A percentile compares a stretch with the other conserved stretches of the same genome.
Evolutionary conservation across 805 yeast genomes (phyloP).

Genomic region (Naumovozyma baii): DNA sequence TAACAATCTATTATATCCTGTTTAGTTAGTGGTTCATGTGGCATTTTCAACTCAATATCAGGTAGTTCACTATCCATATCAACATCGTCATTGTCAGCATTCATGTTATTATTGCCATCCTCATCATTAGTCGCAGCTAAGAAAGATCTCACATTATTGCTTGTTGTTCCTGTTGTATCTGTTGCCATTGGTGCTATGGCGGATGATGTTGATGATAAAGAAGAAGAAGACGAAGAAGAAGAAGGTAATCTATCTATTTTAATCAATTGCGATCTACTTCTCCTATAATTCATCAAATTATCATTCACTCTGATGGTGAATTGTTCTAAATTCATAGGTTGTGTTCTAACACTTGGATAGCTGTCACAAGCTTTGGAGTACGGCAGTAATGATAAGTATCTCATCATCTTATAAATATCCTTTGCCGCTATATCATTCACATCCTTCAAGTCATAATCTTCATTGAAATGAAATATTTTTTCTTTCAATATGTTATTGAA

Average conservation of each 20-base stretch:
- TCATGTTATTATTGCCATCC: not conserved
- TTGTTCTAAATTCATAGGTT: conserved; percentile 30
- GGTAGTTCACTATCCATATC: conserved; percentile 3
- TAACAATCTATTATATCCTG: conserved; percentile 29
- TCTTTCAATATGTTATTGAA: conserved; percentile 26
- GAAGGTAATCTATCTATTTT: not conserved
- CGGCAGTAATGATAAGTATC: conserved; percentile 30
- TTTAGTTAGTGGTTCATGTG: conserved; percentile 25
- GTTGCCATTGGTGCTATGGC: not conserved
- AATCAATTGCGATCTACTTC: conserved; percentile 16
- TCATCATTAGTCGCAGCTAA: conserved; percentile 1
- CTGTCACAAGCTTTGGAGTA: conserved; percentile 37
- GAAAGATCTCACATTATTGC: not conserved
- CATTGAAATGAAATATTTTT: conserved; percentile 29
- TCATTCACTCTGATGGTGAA: conserved; percentile 24
- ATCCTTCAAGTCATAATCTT: conserved; percentile 22
- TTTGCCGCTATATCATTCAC: conserved; percentile 26
- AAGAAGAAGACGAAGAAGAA: too few relatives aligned
- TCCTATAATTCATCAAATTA: conserved; percentile 18
- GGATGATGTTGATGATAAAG: too few relatives aligned
- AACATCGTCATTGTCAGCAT: conserved; percentile 3
- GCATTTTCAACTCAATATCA: conserved; percentile 11
- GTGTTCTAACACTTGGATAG: conserved; percentile 36
- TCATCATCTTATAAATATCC: conserved; percentile 32
- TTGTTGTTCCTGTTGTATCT: not conserved